These are phyloP conservation scores for Trapa bicornis DNA, from an alignment of 345 rosid genomes.

Conservation along the genomic window DNA sequence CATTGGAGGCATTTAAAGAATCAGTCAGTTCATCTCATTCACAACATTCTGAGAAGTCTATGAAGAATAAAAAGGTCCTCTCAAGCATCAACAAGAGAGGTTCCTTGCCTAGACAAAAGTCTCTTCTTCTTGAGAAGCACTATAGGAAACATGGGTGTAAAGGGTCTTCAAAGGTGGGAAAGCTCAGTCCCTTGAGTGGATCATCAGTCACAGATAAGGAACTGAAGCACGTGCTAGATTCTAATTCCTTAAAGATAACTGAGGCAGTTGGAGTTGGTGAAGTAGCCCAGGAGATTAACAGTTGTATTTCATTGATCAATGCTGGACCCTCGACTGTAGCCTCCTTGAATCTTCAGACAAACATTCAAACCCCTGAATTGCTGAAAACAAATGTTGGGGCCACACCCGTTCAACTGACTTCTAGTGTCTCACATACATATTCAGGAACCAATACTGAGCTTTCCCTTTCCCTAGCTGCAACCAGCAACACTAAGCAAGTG, in stretches of 20 bases:
- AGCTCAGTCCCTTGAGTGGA: conserved; percentile 44
- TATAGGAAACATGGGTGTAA: conserved; percentile 46
- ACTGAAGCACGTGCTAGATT: conserved; percentile 39
- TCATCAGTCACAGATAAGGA: conserved; percentile 41
- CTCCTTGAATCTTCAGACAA: conserved; percentile 21
- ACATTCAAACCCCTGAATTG: conserved; percentile 13
- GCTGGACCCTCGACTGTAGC: conserved; percentile 19
- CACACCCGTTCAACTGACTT: conserved; percentile 17
- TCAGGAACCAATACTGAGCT: conserved; percentile 46
- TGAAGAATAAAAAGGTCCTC: conserved; percentile 46
- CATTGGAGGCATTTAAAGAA: conserved; percentile 33
- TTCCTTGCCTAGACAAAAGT: conserved; percentile 53
- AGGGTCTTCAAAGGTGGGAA: conserved; percentile 43
- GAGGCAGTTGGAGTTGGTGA: conserved; percentile 33
- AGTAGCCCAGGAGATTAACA: conserved; percentile 27
- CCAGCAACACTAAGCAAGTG: conserved; percentile 25
- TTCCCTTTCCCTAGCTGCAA: conserved; percentile 44
- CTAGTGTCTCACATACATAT: conserved; percentile 18
- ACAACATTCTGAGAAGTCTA: conserved; percentile 49
- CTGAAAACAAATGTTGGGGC: conserved; percentile 19
- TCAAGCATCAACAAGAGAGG: conserved; percentile 53
- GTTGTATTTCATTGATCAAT: conserved; percentile 14
- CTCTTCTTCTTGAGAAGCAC: conserved; percentile 42
- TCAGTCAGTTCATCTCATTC: conserved; percentile 30
- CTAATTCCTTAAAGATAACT: conserved; percentile 31